Evolutionary conservation across 495 filamentous ascomycete genomes (phyloP), one percentile per base, ranked within the genome.

Genomic region (Aspergillus nanangensis): DNA sequence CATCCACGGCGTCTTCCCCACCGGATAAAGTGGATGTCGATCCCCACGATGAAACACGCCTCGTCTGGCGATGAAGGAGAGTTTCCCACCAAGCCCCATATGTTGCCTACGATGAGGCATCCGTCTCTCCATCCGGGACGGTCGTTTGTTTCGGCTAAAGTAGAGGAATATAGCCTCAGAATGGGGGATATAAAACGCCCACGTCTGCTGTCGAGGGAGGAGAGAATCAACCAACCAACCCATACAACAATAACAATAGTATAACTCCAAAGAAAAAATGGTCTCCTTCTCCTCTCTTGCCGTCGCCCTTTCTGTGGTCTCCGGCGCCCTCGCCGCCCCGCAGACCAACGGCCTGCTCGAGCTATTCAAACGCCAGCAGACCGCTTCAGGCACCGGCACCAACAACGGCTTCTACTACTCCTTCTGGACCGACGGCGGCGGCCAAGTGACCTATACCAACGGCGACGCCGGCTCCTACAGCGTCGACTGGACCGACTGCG

Each of bases 361-460:
- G 13, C 25, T 62, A 20, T 43, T 43, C 39, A 64, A 61, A 47
- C 62, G 65, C 19, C 63, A 61, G 22, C 57, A 59, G 29, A 62
- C 62, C 22, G 47, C 48, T 41, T 37, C 53, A 24, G 19, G 24
- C 5, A 77, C 75, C 5, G 76, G 80, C 43, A 77, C 70, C 15
- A 67, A 75, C 65, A 73, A 78, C 48, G 77, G 77, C 41, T 82
- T 66, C 60, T 82, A 76, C 66, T 84, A 75, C 54, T 77, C 72
- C n/a, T 81, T 76, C 69, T 83, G 78, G 77, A 80, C 77, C 38
- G 75, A 83, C 38, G 72, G 72, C 9, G 65, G 57, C 38, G 69
- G 64, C 11, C 62, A 58, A 38, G 70, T 81, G 13, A 67, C 57
- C 32, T 84, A 81, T 55, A 76, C 72, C 51, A 84, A 84, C 54